Evolutionary conservation across 257 asterid species (phyloP).

Genomic region (Nicotiana undulata): DNA sequence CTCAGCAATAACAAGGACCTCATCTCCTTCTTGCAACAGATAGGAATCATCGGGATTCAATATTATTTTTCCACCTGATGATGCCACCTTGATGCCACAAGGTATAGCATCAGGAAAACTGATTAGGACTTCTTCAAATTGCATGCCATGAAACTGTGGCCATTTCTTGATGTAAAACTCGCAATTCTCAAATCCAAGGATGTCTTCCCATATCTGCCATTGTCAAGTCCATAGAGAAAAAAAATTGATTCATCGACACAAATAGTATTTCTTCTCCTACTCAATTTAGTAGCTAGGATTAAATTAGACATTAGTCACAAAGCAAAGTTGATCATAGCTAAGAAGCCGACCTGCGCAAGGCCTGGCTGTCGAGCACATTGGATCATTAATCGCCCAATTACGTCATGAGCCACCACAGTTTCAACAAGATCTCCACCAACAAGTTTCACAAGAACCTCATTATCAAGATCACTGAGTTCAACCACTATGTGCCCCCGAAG

Average conservation of each 20-base stretch:
- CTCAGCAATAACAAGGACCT: constrained; percentile 87
- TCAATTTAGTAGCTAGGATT: neutral
- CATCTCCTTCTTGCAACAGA: constrained; percentile 82
- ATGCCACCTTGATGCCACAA: constrained; percentile 84
- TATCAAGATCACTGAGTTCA: constrained; percentile 86
- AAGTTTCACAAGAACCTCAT: constrained; percentile 82
- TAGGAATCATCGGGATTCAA: constrained; percentile 79
- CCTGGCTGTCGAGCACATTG: constrained; percentile 98
- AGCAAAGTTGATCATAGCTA: neutral
- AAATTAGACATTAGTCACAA: neutral
- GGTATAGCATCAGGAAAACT: constrained; percentile 91
- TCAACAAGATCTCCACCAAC: constrained; percentile 91
- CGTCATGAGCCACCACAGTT: constrained; percentile 95
- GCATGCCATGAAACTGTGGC: constrained; percentile 79
- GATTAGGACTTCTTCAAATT: constrained; percentile 75
- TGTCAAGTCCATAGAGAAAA: constrained; percentile 14
- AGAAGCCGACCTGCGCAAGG: constrained; percentile 77
- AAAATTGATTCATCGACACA: constrained; percentile 4
- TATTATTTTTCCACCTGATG: constrained; percentile 71
- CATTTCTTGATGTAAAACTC: constrained; percentile 83
- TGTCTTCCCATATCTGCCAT: constrained; percentile 88
- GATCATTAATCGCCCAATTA: constrained; percentile 86
- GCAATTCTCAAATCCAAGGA: constrained; percentile 88
- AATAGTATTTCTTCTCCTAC: neutral
- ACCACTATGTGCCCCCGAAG: constrained; percentile 82